phyloP scores from a whole-genome alignment of 2,329 filamentous ascomycete species.

The Cladosporium sp. region DNA sequence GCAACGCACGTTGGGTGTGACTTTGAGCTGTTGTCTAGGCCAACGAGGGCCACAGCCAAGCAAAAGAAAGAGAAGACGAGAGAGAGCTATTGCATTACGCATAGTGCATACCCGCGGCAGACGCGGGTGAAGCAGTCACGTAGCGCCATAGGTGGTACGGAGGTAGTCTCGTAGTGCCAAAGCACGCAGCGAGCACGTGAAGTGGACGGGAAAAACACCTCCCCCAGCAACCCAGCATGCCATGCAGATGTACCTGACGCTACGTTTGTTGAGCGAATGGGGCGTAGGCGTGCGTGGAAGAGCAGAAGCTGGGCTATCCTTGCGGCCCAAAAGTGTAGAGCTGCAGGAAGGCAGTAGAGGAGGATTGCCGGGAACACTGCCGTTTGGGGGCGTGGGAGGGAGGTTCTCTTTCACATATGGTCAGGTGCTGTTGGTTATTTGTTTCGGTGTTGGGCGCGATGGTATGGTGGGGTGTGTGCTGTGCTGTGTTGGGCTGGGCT shows the following conservation, averaged over 20 bases:
- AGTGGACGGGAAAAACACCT: neutral
- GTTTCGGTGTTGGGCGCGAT: neutral
- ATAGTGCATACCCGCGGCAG: neutral
- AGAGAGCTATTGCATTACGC: neutral
- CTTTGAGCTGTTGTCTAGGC: too few relatives aligned
- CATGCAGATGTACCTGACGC: slow-evolving; percentile 12
- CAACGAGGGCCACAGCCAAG: neutral
- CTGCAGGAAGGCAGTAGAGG: neutral
- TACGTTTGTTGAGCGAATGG: slow-evolving; percentile 8
- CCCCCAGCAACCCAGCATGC: too few relatives aligned
- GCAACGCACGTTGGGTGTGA: too few relatives aligned
- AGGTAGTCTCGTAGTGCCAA: too few relatives aligned
- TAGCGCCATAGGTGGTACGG: too few relatives aligned
- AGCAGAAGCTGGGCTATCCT: slow-evolving; percentile 8
- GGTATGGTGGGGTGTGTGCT: neutral
- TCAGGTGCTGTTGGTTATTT: too few relatives aligned
- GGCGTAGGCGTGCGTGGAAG: too few relatives aligned
- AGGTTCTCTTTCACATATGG: too few relatives aligned
- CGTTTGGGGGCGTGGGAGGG: neutral
- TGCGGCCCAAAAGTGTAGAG: slow-evolving; percentile 5
- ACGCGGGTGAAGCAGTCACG: neutral
- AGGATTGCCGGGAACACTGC: slow-evolving; percentile 12
- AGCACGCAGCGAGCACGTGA: slow-evolving; percentile 5
- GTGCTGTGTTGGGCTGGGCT: neutral
- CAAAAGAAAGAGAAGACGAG: neutral